Evolutionary conservation across 2,329 filamentous ascomycete species (phyloP).

Genomic region (Sarocladiaceae sp.): DNA sequence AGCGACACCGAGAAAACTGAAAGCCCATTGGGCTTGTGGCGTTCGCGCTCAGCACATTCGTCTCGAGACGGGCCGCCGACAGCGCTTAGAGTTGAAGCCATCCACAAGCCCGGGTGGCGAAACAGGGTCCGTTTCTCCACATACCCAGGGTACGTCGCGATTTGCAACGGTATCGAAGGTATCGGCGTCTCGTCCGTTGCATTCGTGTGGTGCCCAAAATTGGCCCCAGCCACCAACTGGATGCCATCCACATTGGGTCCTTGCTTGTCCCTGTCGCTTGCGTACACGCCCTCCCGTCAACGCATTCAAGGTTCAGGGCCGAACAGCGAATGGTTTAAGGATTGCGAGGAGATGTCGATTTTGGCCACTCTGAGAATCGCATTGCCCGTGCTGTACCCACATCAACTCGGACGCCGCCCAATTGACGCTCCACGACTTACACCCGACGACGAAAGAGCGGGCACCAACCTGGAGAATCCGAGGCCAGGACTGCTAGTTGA

Average conservation of each 20-base stretch:
- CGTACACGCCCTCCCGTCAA: background rate
- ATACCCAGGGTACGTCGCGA: background rate
- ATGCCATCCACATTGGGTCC: background rate
- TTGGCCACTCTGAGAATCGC: conserved; percentile 4
- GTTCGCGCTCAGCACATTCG: background rate
- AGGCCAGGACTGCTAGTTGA: too few species aligned
- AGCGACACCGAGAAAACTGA: background rate
- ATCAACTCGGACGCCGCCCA: background rate
- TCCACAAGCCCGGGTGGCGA: background rate
- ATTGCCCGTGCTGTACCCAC: conserved; percentile 1
- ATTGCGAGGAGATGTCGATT: background rate
- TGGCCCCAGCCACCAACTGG: background rate
- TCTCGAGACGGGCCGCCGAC: background rate
- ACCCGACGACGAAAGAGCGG: too few species aligned
- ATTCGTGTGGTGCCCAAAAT: background rate
- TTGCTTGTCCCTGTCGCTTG: background rate
- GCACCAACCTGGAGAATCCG: too few species aligned
- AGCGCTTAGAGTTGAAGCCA: background rate
- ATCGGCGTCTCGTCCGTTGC: too few species aligned
- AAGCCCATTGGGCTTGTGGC: conserved; percentile 1
- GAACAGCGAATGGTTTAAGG: background rate
- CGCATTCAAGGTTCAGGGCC: conserved; percentile 1
- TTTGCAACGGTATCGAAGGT: too few species aligned
- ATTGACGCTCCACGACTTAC: background rate
- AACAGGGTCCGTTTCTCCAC: background rate